A percentile compares a stretch with the other conserved stretches of the same genome.
These are phyloP conservation scores for Hypoxylon cercidicola DNA, from an alignment of 495 filamentous ascomycete genomes.

Conservation along the genomic window DNA sequence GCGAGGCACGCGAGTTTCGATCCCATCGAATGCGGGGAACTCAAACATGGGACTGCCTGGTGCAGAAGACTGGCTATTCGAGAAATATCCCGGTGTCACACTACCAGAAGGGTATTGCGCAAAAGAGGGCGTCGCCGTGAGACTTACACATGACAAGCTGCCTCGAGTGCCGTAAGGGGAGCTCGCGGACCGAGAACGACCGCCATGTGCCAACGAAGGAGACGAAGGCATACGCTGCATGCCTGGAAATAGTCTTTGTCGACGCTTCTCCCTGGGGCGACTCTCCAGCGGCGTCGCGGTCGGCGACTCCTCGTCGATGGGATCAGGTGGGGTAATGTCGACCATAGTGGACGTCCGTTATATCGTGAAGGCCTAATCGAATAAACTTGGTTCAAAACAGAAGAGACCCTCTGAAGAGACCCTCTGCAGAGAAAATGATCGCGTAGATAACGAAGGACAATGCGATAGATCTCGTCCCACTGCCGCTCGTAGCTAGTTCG, in stretches of 20 bases:
- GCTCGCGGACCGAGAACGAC: conserved; percentile 71
- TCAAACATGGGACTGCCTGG: conserved; percentile 61
- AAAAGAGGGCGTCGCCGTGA: conserved; percentile 69
- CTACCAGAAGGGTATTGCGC: conserved; percentile 46
- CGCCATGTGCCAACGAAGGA: conserved; percentile 73
- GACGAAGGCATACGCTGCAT: conserved; percentile 92
- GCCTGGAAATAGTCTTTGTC: conserved; percentile 77
- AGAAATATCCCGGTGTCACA: conserved; percentile 66
- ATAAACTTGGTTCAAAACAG: background rate
- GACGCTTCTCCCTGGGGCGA: conserved; percentile 73
- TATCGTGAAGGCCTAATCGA: conserved; percentile 6
- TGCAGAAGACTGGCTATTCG: conserved; percentile 71
- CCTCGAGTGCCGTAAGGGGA: conserved; percentile 66
- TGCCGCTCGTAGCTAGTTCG: conserved; percentile 13
- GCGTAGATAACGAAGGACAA: conserved; percentile 24
- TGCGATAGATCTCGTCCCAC: conserved; percentile 4
- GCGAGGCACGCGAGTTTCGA: conserved; percentile 51
- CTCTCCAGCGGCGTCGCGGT: conserved; percentile 52
- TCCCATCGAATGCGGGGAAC: conserved; percentile 45
- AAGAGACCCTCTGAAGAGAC: too few relatives aligned
- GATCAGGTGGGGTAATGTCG: conserved; percentile 27
- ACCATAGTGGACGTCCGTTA: conserved; percentile 18
- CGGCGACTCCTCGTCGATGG: conserved; percentile 37
- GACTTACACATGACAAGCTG: conserved; percentile 84
- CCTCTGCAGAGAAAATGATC: background rate